These are phyloP conservation scores for Ganoderma lucidum DNA, from an alignment of 1,284 basidiomycete genomes.

Conservation along the genomic window DNA sequence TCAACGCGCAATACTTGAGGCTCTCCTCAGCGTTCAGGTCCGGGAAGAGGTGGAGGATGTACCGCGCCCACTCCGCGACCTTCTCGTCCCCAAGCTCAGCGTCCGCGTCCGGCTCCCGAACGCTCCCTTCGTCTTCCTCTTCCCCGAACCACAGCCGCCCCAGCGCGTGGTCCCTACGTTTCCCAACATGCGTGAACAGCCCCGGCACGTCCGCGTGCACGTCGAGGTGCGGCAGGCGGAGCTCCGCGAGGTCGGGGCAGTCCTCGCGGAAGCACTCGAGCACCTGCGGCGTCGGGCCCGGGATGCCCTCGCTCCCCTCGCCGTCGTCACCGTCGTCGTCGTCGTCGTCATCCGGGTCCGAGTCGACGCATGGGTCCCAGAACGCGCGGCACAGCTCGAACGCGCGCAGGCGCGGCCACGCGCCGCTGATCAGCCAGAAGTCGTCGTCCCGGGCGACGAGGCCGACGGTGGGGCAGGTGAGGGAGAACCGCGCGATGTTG, in stretches of 20 bases:
- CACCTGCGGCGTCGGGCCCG: neutral
- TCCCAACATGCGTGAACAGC: neutral
- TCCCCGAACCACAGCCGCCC: neutral
- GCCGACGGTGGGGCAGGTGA: neutral
- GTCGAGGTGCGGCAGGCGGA: neutral
- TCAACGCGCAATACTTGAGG: neutral
- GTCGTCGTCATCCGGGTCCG: neutral
- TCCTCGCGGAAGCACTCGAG: slow-evolving; percentile 2
- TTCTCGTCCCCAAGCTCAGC: neutral
- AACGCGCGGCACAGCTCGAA: neutral
- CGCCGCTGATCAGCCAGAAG: neutral
- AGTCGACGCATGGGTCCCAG: slow-evolving; percentile 1
- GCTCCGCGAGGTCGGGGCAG: neutral
- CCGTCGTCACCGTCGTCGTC: neutral
- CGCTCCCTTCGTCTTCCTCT: neutral
- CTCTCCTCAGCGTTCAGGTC: neutral
- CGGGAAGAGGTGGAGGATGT: neutral
- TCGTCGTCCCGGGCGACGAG: neutral
- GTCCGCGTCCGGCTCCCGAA: no score
- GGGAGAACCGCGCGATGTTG: neutral
- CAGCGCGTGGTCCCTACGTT: neutral
- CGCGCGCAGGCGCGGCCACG: neutral
- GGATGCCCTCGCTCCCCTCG: neutral
- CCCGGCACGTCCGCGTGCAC: neutral
- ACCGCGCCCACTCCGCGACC: neutral